Conservation (phyloP, 2,329 filamentous ascomycete species). For the Penicillium concentricum region DNA sequence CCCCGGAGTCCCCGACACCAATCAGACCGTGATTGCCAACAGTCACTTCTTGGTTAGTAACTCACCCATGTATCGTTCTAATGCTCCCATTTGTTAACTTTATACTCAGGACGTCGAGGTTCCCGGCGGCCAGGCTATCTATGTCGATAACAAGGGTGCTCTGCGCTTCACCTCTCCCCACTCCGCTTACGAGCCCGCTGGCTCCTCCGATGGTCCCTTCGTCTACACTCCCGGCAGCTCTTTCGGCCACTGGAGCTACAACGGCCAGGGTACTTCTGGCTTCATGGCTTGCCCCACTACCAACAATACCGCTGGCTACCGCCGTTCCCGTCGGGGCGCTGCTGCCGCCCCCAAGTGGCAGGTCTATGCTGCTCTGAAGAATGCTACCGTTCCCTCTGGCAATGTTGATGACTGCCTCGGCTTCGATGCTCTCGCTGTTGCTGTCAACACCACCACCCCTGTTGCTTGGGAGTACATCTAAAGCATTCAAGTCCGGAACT, state of each 20-base stretch:
- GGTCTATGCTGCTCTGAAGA: conserved; percentile 40
- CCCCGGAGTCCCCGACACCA: conserved; percentile 38
- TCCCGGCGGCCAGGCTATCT: conserved; percentile 62
- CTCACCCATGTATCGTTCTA: not conserved
- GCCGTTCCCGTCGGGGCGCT: conserved; percentile 8
- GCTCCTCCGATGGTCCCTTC: conserved; percentile 54
- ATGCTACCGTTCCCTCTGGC: conserved; percentile 40
- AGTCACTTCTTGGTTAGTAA: conserved; percentile 34
- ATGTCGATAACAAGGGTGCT: conserved; percentile 53
- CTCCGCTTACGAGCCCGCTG: conserved; percentile 51
- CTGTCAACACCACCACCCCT: conserved; percentile 18
- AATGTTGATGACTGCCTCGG: conserved; percentile 39
- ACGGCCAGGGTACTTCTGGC: conserved; percentile 33
- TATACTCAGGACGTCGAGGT: conserved; percentile 49
- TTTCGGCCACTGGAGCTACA: conserved; percentile 30
- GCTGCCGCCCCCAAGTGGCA: conserved; percentile 30
- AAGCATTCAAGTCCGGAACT: conserved; percentile 3
- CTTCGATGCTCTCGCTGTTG: conserved; percentile 36
- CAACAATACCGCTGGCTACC: conserved; percentile 7
- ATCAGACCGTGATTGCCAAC: conserved; percentile 47
- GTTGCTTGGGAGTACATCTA: conserved; percentile 44
- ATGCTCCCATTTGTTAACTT: conserved; percentile 16
- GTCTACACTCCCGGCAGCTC: conserved; percentile 30
- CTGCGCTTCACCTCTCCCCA: conserved; percentile 59
- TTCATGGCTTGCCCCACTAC: conserved; percentile 45